Percentiles rank a stretch among this genome's conserved stretches.
Evolutionary conservation across 2,329 filamentous ascomycete species (phyloP).

Genomic region (Exophiala lecanii-corni): DNA sequence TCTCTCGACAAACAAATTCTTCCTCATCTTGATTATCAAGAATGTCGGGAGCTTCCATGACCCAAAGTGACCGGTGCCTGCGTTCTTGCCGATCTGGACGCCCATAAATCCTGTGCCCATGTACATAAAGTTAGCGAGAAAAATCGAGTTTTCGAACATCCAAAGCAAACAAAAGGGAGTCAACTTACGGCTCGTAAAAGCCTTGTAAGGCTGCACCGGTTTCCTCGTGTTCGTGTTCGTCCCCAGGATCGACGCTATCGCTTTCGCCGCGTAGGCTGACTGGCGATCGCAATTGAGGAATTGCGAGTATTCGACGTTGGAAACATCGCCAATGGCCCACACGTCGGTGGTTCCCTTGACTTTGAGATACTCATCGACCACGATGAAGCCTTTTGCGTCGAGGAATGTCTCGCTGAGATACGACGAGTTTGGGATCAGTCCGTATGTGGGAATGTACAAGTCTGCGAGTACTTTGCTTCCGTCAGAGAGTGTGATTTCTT

Average conservation of each 20-base stretch:
- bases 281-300: slow-evolving; percentile 8
- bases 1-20: slow-evolving; percentile 2
- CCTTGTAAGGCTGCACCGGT: too few relatives aligned
- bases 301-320: slow-evolving; percentile 19
- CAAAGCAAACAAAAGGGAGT: too few relatives aligned
- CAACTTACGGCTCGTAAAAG: too few relatives aligned
- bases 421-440: slow-evolving; percentile 16
- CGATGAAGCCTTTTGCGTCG: slow-evolving; percentile 11
- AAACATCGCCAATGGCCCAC: slow-evolving; percentile 23
- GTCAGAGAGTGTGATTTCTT: slow-evolving; percentile 13
- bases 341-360: slow-evolving; percentile 14
- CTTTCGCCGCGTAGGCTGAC: slow-evolving; percentile 6
- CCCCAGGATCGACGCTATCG: neutral
- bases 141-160: too few relatives aligned
- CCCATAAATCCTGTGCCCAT: slow-evolving; percentile 5
- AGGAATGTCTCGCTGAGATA: slow-evolving; percentile 11
- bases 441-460: slow-evolving; percentile 19
- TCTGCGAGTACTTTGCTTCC: slow-evolving; percentile 13
- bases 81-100: slow-evolving; percentile 1
- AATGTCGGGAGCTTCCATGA: slow-evolving; percentile 1
- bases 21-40: slow-evolving; percentile 1
- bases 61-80: slow-evolving; percentile 1
- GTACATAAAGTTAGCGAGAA: too few relatives aligned
- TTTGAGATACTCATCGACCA: slow-evolving; percentile 18
- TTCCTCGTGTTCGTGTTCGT: too few relatives aligned